Evolutionary conservation across 1,284 basidiomycete genomes (phyloP).

Genomic region (Heimioporus punctisporus): DNA sequence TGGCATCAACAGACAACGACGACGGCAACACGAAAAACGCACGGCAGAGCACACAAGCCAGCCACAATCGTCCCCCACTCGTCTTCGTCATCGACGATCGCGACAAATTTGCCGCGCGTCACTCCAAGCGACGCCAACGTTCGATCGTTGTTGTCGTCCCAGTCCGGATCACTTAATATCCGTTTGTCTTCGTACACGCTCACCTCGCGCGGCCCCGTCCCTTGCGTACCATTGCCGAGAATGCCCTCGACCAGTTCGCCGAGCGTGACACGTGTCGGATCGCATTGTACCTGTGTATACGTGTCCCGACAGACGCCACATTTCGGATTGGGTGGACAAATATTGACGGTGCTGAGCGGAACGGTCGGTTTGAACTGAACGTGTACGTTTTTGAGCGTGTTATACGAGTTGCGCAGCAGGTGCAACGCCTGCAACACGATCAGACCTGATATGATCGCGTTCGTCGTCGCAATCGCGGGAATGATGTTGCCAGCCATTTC

Average conservation of each 20-base stretch:
- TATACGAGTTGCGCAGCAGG: conserved; percentile 68
- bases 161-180: conserved; percentile 86
- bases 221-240: conserved; percentile 49
- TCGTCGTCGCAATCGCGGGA: conserved; percentile 98
- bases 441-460: conserved; percentile 95
- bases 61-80: conserved; percentile 74
- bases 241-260: conserved; percentile 74
- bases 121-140: conserved; percentile 77
- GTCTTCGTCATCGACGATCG: conserved; percentile 89
- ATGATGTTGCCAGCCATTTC: conserved; percentile 99
- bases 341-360: conserved; percentile 69
- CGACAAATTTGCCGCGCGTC: conserved; percentile 79
- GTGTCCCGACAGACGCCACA: conserved; percentile 91
- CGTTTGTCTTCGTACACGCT: conserved; percentile 86
- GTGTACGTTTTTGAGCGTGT: conserved; percentile 67
- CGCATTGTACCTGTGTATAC: conserved; percentile 77
- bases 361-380: conserved; percentile 76
- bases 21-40: background rate
- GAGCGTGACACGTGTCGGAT: conserved; percentile 66
- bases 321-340: conserved; percentile 66
- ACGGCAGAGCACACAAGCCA: conserved; percentile 75
- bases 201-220: conserved; percentile 57
- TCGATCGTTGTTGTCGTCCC: conserved; percentile 81
- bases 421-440: conserved; percentile 94
- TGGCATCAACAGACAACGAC: background rate